Evolutionary conservation across 371 early-diverging fungal genomes (phyloP), one percentile per base, ranked within the genome.

Genomic region (Apophysomyces sp.): DNA sequence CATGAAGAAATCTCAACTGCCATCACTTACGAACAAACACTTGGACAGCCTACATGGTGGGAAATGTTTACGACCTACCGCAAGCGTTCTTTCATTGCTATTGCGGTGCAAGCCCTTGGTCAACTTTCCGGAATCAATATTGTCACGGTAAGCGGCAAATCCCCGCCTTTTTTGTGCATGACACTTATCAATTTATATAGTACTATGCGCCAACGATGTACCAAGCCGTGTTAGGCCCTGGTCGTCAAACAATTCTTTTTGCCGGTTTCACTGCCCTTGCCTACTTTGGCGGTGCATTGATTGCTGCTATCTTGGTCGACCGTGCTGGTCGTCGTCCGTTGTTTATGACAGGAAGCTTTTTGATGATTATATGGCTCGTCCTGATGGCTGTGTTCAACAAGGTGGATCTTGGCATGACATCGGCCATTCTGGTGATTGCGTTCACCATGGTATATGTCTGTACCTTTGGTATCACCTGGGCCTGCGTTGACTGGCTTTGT

Each of bases 101-200:
- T 90, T 40, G 68, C 81, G 27, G 86, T 92, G 40, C 93, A 92
- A 72, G 77, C 77, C 7, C 29, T 73, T 0, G 71, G 66, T 26
- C 91, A 89, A 68, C 76, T 89, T 4, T 85, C 85, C 2, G 90
- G 90, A 34, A 89, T 92, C 69, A 92, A 90, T 61, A 82, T 84
- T 55, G 80, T 87, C 60, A 86, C 89, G 69, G 70, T 68, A 66
- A 57, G 63, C 28, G 13, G 18, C 18, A n/a, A 13, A 29, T n/a
- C 34, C 11, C 15, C 34, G 4, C 18, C 4, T 28, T 30, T 32
- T 28, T 58, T 11, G 53, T 31, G 8, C 2, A 9, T 1, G 1
- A 30, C 9, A 7, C 27, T 36, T 57, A 24, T 36, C 28, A 5
- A 8, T 16, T 21, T 52, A 6, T 54, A 27, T 40, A 68, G 73